Conservation (phyloP, 129 eudicot genomes). For the Artemisia tridentata region DNA sequence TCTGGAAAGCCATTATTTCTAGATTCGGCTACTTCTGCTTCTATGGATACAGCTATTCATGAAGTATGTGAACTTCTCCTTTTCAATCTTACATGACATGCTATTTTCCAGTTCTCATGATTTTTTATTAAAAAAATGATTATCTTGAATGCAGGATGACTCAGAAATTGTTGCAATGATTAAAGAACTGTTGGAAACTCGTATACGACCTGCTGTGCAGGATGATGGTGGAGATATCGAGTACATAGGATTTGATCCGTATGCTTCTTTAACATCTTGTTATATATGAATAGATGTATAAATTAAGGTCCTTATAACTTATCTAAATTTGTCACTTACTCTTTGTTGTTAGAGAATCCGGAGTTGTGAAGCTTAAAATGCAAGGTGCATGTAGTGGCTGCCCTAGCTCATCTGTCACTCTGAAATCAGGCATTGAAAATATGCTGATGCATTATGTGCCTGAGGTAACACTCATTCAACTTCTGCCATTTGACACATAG, state of each 20-base stretch:
- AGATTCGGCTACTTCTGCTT: slow-evolving; percentile 72
- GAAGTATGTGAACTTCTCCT: slow-evolving; percentile 39
- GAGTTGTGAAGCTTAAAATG: slow-evolving; percentile 89
- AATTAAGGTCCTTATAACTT: background rate
- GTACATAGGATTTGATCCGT: slow-evolving; percentile 84
- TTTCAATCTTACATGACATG: background rate
- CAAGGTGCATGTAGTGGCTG: slow-evolving; percentile 99
- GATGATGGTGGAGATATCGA: slow-evolving; percentile 99
- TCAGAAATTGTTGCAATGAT: slow-evolving; percentile 99
- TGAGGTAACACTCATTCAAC: slow-evolving; percentile 44
- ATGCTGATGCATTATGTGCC: slow-evolving; percentile 99
- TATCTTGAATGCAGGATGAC: slow-evolving; percentile 58
- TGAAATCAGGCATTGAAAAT: slow-evolving; percentile 96
- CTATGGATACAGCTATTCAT: slow-evolving; percentile 93
- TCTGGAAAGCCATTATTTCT: slow-evolving; percentile 86
- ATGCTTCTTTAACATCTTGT: slow-evolving; percentile 26
- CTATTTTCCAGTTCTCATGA: background rate
- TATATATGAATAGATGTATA: background rate
- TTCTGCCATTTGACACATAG: background rate
- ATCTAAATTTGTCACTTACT: background rate
- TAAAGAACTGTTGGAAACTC: slow-evolving; percentile 90
- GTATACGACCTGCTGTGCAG: slow-evolving; percentile 97
- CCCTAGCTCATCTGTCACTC: slow-evolving; percentile 97
- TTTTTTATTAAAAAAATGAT: background rate
- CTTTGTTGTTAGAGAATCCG: slow-evolving; percentile 54